A percentile compares a stretch with the other conserved stretches of the same genome.
Conservation (phyloP, 805 yeast species). For the Tetrapisispora iriomotensis region DNA sequence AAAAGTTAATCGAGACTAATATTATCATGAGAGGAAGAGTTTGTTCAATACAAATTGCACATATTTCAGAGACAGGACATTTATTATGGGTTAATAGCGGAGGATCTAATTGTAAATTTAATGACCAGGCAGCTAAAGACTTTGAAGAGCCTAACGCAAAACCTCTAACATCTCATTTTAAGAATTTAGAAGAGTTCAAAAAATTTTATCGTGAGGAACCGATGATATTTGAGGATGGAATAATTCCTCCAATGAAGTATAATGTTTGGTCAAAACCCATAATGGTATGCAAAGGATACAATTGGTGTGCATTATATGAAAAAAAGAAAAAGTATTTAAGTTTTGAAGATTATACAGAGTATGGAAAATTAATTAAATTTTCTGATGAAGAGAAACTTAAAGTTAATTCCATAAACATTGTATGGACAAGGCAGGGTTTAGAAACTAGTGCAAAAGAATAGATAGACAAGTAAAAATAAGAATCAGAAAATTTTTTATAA, state of each 20-base stretch:
- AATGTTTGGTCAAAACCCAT: neutral
- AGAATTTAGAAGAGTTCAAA: constrained; percentile 6
- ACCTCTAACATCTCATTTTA: constrained; percentile 1
- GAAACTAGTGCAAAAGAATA: too few species aligned
- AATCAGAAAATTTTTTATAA: too few species aligned
- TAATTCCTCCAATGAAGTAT: neutral
- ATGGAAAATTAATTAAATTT: neutral
- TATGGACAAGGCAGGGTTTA: too few species aligned
- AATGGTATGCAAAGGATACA: constrained; percentile 1
- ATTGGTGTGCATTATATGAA: constrained; percentile 2
- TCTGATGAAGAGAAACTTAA: neutral
- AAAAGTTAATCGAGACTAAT: constrained; percentile 1
- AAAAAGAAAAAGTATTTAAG: neutral
- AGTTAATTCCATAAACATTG: neutral
- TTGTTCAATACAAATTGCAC: constrained; percentile 11
- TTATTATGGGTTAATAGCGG: constrained; percentile 18
- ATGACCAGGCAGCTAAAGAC: constrained; percentile 7
- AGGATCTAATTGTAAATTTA: constrained; percentile 11
- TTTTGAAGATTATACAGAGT: neutral
- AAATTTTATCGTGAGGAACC: constrained; percentile 5
- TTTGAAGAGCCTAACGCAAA: constrained; percentile 6
- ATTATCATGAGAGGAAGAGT: constrained; percentile 4
- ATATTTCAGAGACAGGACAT: constrained; percentile 5
- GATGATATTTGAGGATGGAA: constrained; percentile 1
- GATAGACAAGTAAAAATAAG: too few species aligned